Conservation (phyloP, 768 basidiomycete species). For the Tricholoma terreum region DNA sequence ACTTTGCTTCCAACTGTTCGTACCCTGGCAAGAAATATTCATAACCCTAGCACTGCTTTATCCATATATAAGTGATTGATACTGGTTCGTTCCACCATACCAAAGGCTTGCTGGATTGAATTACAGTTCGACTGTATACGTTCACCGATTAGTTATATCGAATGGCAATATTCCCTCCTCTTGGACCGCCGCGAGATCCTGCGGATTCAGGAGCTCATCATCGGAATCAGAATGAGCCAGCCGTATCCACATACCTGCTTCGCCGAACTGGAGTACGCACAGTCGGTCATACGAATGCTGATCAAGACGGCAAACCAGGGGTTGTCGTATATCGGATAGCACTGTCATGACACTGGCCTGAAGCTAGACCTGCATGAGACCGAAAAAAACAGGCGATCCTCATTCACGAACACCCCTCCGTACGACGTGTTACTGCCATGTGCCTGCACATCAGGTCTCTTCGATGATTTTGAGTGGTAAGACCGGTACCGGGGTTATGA, state of each 20-base stretch:
- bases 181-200: not conserved
- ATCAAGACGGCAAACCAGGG: not conserved
- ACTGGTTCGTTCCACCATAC: not conserved
- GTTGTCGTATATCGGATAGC: not conserved
- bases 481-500: not conserved
- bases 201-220: not conserved
- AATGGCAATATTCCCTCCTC: not conserved
- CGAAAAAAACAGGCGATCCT: not conserved
- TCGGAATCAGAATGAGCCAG: not conserved
- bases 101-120: not conserved
- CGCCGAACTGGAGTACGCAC: not conserved
- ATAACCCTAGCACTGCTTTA: not conserved
- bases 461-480: not conserved
- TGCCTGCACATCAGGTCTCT: not conserved
- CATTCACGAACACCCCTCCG: not conserved
- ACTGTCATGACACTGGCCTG: conserved; percentile 1
- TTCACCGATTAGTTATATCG: not conserved
- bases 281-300: not conserved
- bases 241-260: too few species aligned
- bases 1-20: too few species aligned
- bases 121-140: conserved; percentile 1
- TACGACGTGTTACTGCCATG: not conserved
- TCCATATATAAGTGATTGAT: not conserved
- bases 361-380: not conserved
- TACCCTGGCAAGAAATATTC: too few species aligned